A percentile compares a stretch with the other conserved stretches of the same genome.
These are phyloP conservation scores for Morella rubra DNA, from an alignment of 306 rosid genomes.

Conservation along the genomic window DNA sequence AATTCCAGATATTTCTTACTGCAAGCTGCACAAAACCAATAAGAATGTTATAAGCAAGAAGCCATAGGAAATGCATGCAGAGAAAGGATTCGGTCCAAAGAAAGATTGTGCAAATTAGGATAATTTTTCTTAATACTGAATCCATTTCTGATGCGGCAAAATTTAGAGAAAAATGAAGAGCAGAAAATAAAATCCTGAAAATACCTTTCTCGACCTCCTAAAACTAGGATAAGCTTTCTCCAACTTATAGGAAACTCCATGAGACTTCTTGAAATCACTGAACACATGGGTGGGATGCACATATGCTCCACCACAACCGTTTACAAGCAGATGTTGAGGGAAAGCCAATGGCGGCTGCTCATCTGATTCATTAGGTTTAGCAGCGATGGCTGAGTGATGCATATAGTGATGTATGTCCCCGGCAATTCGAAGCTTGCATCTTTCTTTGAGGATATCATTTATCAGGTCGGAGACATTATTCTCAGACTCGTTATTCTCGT, in stretches of 20 bases:
- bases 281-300: slow-evolving; percentile 82
- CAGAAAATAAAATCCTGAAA: neutral
- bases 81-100: too few relatives aligned
- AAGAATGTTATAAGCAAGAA: slow-evolving; percentile 1
- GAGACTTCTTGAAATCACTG: slow-evolving; percentile 48
- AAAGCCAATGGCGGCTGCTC: slow-evolving; percentile 32
- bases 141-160: too few relatives aligned
- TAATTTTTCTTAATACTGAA: too few relatives aligned
- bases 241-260: slow-evolving; percentile 66
- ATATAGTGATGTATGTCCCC: slow-evolving; percentile 98
- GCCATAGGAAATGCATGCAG: too few relatives aligned
- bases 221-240: slow-evolving; percentile 85
- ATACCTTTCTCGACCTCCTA: slow-evolving; percentile 82
- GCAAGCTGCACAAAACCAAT: slow-evolving; percentile 63
- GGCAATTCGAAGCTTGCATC: slow-evolving; percentile 89
- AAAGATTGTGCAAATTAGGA: too few relatives aligned
- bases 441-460: slow-evolving; percentile 70
- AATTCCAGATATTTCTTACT: slow-evolving; percentile 78
- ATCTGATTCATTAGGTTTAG: slow-evolving; percentile 45
- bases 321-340: slow-evolving; percentile 45
- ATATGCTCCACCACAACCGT: too few relatives aligned
- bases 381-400: slow-evolving; percentile 65
- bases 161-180: neutral
- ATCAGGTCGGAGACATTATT: slow-evolving; percentile 77
- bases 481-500: slow-evolving; percentile 71